Percentiles rank a stretch among this genome's conserved stretches.
Evolutionary conservation across 805 yeast species (phyloP).

Genomic region (Starmerella stellata): DNA sequence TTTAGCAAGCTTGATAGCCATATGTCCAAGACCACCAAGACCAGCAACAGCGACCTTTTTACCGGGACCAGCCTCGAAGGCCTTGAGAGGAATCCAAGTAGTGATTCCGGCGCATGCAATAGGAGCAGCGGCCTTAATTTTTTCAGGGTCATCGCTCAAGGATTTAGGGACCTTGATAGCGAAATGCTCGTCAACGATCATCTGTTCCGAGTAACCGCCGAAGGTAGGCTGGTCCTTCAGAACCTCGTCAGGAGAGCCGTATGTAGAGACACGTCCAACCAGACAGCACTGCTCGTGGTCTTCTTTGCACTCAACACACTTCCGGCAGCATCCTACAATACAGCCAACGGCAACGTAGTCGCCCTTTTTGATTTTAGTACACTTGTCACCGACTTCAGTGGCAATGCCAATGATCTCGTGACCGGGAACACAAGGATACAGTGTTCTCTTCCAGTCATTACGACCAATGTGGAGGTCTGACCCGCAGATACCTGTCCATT

Average conservation of each 20-base stretch:
- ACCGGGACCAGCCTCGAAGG: constrained; percentile 32
- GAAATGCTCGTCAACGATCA: constrained; percentile 39
- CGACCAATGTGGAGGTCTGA: constrained; percentile 36
- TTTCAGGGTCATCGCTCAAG: constrained; percentile 17
- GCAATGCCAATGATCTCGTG: constrained; percentile 29
- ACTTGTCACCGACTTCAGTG: constrained; percentile 40
- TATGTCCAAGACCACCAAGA: constrained; percentile 51
- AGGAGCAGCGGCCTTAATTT: constrained; percentile 45
- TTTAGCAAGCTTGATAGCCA: constrained; percentile 40
- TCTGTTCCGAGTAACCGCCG: constrained; percentile 26
- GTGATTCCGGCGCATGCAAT: constrained; percentile 66
- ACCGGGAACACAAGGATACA: constrained; percentile 30
- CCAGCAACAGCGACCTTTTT: constrained; percentile 43
- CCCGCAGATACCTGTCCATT: constrained; percentile 33
- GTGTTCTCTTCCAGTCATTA: constrained; percentile 33
- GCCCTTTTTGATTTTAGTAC: constrained; percentile 34
- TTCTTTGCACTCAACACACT: constrained; percentile 40
- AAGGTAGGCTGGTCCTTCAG: constrained; percentile 36
- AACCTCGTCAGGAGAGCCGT: constrained; percentile 30
- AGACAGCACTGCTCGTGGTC: constrained; percentile 43
- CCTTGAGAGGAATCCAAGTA: constrained; percentile 43
- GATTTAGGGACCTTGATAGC: constrained; percentile 46
- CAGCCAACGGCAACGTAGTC: constrained; percentile 75
- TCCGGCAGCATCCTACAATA: constrained; percentile 39
- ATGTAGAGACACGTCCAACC: constrained; percentile 31